Evolutionary conservation across 768 basidiomycete species (phyloP).

Genomic region (Clavaria fumosa): DNA sequence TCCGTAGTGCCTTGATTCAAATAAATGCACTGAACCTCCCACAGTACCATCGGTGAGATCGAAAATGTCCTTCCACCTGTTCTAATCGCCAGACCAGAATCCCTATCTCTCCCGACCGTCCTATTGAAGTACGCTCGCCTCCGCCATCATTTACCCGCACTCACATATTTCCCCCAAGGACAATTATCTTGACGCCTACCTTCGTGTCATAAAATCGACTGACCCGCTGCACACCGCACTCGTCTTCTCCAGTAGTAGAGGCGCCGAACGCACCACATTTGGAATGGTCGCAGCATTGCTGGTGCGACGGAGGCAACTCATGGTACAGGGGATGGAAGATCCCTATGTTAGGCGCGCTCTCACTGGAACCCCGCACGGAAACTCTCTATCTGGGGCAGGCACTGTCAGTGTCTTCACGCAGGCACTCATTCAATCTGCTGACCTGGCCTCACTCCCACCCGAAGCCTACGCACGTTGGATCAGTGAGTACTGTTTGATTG

Average conservation of each 20-base stretch:
- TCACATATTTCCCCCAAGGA: slow-evolving; percentile 29
- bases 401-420: no score
- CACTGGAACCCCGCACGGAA: slow-evolving; percentile 15
- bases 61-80: not conserved
- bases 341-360: slow-evolving; percentile 42
- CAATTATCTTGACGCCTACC: slow-evolving; percentile 91
- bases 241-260: slow-evolving; percentile 95
- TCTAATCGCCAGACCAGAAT: slow-evolving; percentile 34
- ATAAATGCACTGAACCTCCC: slow-evolving; percentile 4
- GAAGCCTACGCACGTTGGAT: no score
- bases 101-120: slow-evolving; percentile 86
- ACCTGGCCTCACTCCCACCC: no score
- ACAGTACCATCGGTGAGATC: slow-evolving; percentile 59
- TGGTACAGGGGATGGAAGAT: slow-evolving; percentile 52
- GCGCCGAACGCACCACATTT: slow-evolving; percentile 90
- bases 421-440: no score
- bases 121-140: slow-evolving; percentile 52
- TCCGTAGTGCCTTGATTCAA: slow-evolving; percentile 7
- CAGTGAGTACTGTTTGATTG: no score
- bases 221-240: slow-evolving; percentile 72
- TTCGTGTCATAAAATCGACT: slow-evolving; percentile 60
- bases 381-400: no score
- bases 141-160: not conserved
- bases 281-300: slow-evolving; percentile 93
- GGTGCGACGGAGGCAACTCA: slow-evolving; percentile 63